A percentile compares a stretch with the other conserved stretches of the same genome.
These are phyloP conservation scores for Obelidium mucronatum DNA, from an alignment of 192 early-diverging fungal species.

Conservation along the genomic window DNA sequence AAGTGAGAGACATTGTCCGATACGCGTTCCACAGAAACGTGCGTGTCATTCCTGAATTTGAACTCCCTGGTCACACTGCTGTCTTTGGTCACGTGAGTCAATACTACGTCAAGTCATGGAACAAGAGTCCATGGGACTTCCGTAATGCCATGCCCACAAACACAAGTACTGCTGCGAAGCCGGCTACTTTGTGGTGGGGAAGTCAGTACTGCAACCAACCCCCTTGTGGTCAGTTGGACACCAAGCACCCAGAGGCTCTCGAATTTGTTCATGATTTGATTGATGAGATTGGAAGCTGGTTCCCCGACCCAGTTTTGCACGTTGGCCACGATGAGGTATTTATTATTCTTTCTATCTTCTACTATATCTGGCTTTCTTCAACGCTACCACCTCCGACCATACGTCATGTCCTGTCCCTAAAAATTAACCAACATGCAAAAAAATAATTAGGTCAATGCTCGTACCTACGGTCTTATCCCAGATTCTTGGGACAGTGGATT, in stretches of 20 bases:
- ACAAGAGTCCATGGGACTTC: background rate
- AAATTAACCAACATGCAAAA: too few species aligned
- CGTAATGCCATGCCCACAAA: background rate
- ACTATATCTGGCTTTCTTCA: too few species aligned
- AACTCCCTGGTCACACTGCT: slow-evolving; percentile 39
- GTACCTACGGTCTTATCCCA: background rate
- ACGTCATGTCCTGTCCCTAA: too few species aligned
- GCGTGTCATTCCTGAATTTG: slow-evolving; percentile 88
- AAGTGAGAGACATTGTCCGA: slow-evolving; percentile 71
- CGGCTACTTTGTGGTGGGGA: too few species aligned
- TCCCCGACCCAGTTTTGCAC: slow-evolving; percentile 76
- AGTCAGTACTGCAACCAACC: slow-evolving; percentile 54
- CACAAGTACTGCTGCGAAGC: too few species aligned
- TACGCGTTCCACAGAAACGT: slow-evolving; percentile 77
- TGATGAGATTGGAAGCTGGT: slow-evolving; percentile 68
- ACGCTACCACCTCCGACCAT: too few species aligned
- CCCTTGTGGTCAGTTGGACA: slow-evolving; percentile 76
- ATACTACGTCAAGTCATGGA: background rate
- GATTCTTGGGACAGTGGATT: background rate
- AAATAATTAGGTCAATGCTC: too few species aligned
- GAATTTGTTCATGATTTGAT: slow-evolving; percentile 68
- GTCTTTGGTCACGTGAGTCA: background rate
- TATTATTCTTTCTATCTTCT: too few species aligned
- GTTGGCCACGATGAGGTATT: slow-evolving; percentile 63
- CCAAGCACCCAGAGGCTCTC: slow-evolving; percentile 60